Base-by-base conservation (phyloP, 352 stramenopile species). In the Phytophthora quininea region DNA sequence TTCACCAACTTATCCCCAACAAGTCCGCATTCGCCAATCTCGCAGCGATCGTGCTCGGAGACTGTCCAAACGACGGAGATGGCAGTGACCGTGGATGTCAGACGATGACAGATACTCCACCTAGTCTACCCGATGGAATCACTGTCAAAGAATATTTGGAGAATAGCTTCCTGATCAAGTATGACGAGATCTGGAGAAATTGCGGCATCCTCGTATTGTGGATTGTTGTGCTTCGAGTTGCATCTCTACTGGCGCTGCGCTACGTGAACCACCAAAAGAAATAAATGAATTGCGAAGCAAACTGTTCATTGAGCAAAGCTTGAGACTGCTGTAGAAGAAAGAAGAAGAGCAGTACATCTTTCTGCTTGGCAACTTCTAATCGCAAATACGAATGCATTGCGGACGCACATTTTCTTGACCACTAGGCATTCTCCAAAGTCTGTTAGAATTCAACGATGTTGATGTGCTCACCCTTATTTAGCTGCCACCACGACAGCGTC, bases 181-280 rank as follows among this genome's bases (percentile, higher is more conserved):
- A 76, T 50, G 63, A 65, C 33, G 59, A 78, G 19, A 70, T 74
- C n/a, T 64, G 56, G 58, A 6, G 11, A 7, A 64, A 78, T 37
- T 62, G 49, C 19, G 54, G 57, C 2, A 62, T 74, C 37, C 32
- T 74, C 14, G 30, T 79, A 0, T 27, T 38, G 8, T 74, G 55
- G 63, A 65, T 79, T 30, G 54, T 54, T 4, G 15, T 48, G 8
- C 64, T 78, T 19, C 56, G 65, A 3, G 33, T 77, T 2, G 9
- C 71, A 1, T 58, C 54, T 7, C 37, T 82, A 14, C 35, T 79
- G 30, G 57, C 70, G 30, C 45, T 79, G 7, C 66, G 74, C 0
- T 82, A 66, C 35, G 31, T 76, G 2, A 80, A 80, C 50, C 71
- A 80, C 32, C 74, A 82, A 54, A 80, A 57, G 49, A 71, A 37